A percentile compares a stretch with the other conserved stretches of the same genome.
These are phyloP conservation scores for Lentinula edodes DNA, from an alignment of 768 basidiomycete genomes.

Conservation along the genomic window DNA sequence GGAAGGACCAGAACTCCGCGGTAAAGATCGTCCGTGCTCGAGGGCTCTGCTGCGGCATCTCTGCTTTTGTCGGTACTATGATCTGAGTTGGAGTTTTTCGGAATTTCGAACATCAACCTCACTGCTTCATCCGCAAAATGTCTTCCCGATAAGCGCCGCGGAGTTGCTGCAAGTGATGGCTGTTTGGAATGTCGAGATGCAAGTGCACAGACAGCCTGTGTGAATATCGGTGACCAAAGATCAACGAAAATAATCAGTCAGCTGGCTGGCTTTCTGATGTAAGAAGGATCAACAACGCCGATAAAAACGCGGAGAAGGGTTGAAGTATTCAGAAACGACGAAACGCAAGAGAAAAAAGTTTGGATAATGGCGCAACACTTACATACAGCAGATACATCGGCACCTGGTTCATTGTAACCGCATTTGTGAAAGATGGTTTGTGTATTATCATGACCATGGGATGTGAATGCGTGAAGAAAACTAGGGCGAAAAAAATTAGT, in stretches of 20 bases:
- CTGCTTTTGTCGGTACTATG: neutral
- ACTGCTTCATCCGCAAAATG: constrained; percentile 55
- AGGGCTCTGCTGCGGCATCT: neutral
- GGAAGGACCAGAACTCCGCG: constrained; percentile 1
- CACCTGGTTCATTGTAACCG: constrained; percentile 60
- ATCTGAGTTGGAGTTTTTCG: neutral
- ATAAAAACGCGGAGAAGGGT: neutral
- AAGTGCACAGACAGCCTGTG: constrained; percentile 57
- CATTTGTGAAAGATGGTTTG: constrained; percentile 68
- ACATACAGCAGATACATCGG: constrained; percentile 65
- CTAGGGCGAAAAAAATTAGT: constrained; percentile 28
- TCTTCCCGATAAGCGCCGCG: constrained; percentile 51
- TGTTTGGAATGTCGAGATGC: constrained; percentile 74
- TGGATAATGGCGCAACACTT: neutral
- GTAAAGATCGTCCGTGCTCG: neutral
- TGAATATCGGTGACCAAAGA: neutral
- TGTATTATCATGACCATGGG: constrained; percentile 74
- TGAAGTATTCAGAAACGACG: neutral
- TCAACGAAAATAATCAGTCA: too few relatives aligned
- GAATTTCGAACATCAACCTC: constrained; percentile 60
- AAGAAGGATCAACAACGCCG: neutral
- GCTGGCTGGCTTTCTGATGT: too few relatives aligned
- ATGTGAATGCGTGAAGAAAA: constrained; percentile 80
- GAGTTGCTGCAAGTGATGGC: constrained; percentile 50
- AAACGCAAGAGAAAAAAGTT: neutral